Conservation (phyloP, 2,329 filamentous ascomycete genomes). For the Fusarium anthophilum region DNA sequence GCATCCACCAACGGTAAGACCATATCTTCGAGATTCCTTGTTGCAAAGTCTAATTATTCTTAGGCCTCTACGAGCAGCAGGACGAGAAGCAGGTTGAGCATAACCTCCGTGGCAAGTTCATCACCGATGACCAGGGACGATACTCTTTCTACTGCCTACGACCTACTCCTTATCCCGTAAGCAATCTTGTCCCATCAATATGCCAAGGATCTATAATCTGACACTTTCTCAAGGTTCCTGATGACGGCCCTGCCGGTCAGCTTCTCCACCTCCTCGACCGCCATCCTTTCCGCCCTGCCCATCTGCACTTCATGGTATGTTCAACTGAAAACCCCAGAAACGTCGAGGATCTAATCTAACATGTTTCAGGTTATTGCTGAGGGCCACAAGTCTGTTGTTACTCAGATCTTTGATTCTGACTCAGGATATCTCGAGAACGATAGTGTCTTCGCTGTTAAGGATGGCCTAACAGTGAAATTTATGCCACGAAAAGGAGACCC, state of each 20-base stretch:
- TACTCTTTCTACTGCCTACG: constrained; percentile 71
- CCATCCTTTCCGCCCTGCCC: constrained; percentile 65
- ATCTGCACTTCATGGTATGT: constrained; percentile 66
- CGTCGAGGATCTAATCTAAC: background rate
- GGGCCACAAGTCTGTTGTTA: constrained; percentile 73
- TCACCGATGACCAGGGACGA: constrained; percentile 70
- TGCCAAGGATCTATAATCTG: background rate
- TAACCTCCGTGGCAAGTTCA: constrained; percentile 79
- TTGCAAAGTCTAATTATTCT: background rate
- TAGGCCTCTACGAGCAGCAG: constrained; percentile 74
- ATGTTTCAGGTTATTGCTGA: constrained; percentile 54
- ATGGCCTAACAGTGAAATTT: constrained; percentile 34
- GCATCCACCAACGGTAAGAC: constrained; percentile 73
- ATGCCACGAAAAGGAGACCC: constrained; percentile 34
- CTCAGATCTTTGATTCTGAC: constrained; percentile 67
- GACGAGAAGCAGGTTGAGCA: constrained; percentile 75
- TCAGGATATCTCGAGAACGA: constrained; percentile 35
- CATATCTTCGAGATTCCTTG: background rate
- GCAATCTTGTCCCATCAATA: constrained; percentile 11
- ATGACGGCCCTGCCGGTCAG: constrained; percentile 62
- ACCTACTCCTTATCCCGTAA: constrained; percentile 64
- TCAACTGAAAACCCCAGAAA: rapidly evolving
- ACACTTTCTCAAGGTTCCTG: constrained; percentile 44
- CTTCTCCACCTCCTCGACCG: constrained; percentile 64
- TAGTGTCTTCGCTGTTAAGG: constrained; percentile 37